Evolutionary conservation across 805 yeast species (phyloP).

Genomic region (Kluyveromyces siamensis): DNA sequence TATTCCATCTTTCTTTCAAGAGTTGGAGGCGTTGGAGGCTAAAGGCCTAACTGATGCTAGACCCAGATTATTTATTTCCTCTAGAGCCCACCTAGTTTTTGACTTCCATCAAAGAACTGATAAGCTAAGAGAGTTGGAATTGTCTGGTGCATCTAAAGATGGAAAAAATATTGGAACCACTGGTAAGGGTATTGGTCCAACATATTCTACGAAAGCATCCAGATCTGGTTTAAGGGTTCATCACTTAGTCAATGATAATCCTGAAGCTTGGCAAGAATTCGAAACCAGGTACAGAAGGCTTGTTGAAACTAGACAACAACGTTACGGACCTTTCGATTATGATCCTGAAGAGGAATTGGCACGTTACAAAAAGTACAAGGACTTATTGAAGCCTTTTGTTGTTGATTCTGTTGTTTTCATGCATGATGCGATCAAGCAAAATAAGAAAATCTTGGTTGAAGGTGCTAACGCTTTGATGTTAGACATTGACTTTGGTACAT

Average conservation of each 20-base stretch:
- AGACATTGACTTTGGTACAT: conserved; percentile 96
- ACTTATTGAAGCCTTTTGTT: conserved; percentile 76
- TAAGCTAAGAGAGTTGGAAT: conserved; percentile 87
- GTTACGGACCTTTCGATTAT: conserved; percentile 90
- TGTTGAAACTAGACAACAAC: conserved; percentile 69
- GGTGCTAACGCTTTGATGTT: conserved; percentile 98
- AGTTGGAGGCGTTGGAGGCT: conserved; percentile 67
- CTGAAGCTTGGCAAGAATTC: conserved; percentile 90
- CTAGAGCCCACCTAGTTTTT: conserved; percentile 93
- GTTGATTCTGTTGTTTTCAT: conserved; percentile 84
- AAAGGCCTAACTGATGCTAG: conserved; percentile 58
- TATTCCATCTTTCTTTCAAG: conserved; percentile 85
- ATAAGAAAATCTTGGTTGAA: conserved; percentile 86
- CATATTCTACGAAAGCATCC: conserved; percentile 93
- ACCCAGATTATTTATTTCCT: conserved; percentile 76
- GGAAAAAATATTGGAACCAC: conserved; percentile 94
- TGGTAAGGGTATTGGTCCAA: conserved; percentile 98
- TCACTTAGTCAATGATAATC: conserved; percentile 83
- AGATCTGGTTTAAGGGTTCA: conserved; percentile 96
- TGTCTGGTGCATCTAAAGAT: conserved; percentile 39
- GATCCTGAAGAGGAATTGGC: conserved; percentile 74
- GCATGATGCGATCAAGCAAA: conserved; percentile 63
- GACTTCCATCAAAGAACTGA: conserved; percentile 98
- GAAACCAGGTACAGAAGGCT: conserved; percentile 68
- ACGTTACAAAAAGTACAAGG: conserved; percentile 66